Conservation (phyloP, 2,329 filamentous ascomycete genomes). For the Penicillium sp. region DNA sequence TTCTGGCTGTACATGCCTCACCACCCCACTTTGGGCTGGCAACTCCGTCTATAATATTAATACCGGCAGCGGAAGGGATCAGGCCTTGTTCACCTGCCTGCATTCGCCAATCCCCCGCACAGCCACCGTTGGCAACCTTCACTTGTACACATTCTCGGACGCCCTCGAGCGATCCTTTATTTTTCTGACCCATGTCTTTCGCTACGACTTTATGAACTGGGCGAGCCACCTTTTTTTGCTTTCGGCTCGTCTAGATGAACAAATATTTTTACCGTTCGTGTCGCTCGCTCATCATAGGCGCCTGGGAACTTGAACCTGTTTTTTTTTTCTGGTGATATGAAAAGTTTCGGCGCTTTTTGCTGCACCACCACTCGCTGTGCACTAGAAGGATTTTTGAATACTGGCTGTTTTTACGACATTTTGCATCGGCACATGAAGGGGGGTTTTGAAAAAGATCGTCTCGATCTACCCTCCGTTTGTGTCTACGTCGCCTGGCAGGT, state of each 20-base stretch:
- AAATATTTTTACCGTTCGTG: slow-evolving; percentile 38
- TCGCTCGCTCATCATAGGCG: slow-evolving; percentile 43
- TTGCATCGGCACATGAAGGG: slow-evolving; percentile 36
- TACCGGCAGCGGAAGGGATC: slow-evolving; percentile 30
- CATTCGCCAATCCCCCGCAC: slow-evolving; percentile 16
- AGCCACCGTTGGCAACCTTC: slow-evolving; percentile 37
- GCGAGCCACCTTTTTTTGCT: slow-evolving; percentile 30
- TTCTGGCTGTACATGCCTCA: slow-evolving; percentile 42
- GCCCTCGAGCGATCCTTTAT: slow-evolving; percentile 20
- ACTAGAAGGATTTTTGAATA: slow-evolving; percentile 31
- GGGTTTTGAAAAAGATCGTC: slow-evolving; percentile 1
- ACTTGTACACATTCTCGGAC: slow-evolving; percentile 37
- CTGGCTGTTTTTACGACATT: slow-evolving; percentile 29
- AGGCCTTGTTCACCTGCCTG: slow-evolving; percentile 15
- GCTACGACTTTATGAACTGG: slow-evolving; percentile 33
- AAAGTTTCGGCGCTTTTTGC: slow-evolving; percentile 32
- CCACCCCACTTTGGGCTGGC: slow-evolving; percentile 20
- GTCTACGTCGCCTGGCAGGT: slow-evolving; percentile 21
- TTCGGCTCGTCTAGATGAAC: slow-evolving; percentile 35
- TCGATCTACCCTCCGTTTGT: slow-evolving; percentile 9
- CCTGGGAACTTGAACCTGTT: slow-evolving; percentile 32
- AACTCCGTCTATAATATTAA: slow-evolving; percentile 44
- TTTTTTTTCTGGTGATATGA: slow-evolving; percentile 22
- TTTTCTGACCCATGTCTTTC: slow-evolving; percentile 37
- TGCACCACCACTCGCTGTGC: slow-evolving; percentile 45